Evolutionary conservation across 2,329 filamentous ascomycete species (phyloP).

Genomic region (Botrytis deweyae): DNA sequence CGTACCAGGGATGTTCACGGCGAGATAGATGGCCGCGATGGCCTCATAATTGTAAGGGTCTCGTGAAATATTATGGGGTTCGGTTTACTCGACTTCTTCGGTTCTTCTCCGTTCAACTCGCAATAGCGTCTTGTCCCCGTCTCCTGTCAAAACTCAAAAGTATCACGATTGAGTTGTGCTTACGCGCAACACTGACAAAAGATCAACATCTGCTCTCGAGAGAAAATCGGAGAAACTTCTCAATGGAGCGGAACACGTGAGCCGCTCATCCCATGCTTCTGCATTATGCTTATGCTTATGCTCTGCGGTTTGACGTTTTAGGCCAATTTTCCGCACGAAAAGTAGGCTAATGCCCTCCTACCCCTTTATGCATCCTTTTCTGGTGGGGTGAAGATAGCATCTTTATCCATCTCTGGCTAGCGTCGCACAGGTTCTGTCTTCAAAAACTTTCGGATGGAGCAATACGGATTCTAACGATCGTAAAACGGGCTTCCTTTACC

Average conservation of each 20-base stretch:
- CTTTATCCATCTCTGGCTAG: constrained; percentile 1
- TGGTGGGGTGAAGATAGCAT: constrained; percentile 14
- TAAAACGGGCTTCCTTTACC: constrained; percentile 8
- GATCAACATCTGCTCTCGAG: neutral
- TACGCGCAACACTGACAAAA: constrained; percentile 3
- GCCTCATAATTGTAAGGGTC: constrained; percentile 1
- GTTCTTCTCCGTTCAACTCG: constrained; percentile 10
- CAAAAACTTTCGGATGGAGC: constrained; percentile 16
- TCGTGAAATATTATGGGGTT: neutral
- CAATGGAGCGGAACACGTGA: constrained; percentile 15
- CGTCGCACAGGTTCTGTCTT: neutral
- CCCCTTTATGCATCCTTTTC: constrained; percentile 21
- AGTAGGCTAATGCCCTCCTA: constrained; percentile 16
- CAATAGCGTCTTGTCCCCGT: neutral
- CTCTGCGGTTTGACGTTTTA: constrained; percentile 17
- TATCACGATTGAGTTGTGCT: neutral
- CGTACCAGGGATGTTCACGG: constrained; percentile 9
- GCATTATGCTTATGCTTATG: constrained; percentile 9
- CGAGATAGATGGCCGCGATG: constrained; percentile 7
- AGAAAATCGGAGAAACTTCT: constrained; percentile 3
- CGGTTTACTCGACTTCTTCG: constrained; percentile 10
- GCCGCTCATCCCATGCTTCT: constrained; percentile 7
- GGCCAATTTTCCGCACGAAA: constrained; percentile 6
- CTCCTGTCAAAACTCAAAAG: neutral
- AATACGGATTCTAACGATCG: neutral